Base-by-base conservation (phyloP, 2,329 filamentous ascomycete genomes). In the Rhytidhysteron rufulum region DNA sequence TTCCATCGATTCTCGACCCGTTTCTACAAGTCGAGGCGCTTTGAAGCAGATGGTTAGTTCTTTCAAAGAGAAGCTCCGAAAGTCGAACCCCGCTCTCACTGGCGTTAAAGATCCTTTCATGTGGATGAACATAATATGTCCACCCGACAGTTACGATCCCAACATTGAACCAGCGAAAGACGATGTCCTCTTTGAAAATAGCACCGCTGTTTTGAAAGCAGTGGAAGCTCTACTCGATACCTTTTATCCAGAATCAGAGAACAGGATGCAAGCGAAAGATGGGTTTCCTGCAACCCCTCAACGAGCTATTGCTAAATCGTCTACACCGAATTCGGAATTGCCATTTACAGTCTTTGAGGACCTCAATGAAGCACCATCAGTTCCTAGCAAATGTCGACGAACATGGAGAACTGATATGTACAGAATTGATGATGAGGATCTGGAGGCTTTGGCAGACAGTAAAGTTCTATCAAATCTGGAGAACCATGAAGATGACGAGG, bases 81-180 rank as follows among this genome's bases (percentile, higher is more conserved):
- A 51, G 39, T 41, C 49, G 0, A 48, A 53, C 33, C 4, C 45
- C 21, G 19, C 41, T 1, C 50, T 65, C 7, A 43, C 50, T 5
- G 51, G 59, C 8, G 49, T 70, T 17, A 72, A 69, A 15, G 74
- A 78, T 37, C 73, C 75, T 0, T 88, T 89, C 54, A 62, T 88
- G 30, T 72, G 72, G 30, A 62, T 90, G 27, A 76, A 80, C 41
- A 79, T 90, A 21, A 59, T 58, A 11, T 89, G 84, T 53, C 74
- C 79, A 0, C 56, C 67, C 1, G 73, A 73, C 20, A 81, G 71
- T 42, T 90, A 90, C 52, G 86, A 90, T 62, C 70, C 75, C 1
- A 90, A 89, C 49, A 63, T 89, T 5, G 80, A 88, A 44, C 78
- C 85, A 3, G 70, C 79, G 3, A 90, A 90, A 56, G 80, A 87